Percentiles rank a stretch among this genome's conserved stretches.
Evolutionary conservation across 2,329 filamentous ascomycete species (phyloP).

Genomic region (Hypoxylon sp.): DNA sequence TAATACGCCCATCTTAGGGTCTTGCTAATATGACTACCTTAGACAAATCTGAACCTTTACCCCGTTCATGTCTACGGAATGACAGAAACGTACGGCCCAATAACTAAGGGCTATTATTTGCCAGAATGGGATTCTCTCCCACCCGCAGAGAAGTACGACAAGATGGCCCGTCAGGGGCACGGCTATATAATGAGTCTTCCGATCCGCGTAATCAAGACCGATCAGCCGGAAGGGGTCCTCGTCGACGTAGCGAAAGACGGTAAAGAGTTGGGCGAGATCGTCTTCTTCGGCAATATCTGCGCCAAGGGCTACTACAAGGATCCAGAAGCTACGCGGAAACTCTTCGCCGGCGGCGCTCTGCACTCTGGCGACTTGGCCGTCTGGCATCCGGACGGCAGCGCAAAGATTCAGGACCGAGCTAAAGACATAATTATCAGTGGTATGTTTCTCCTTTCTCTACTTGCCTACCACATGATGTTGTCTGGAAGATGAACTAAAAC

Average conservation of each 20-base stretch:
- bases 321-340: slow-evolving; percentile 83
- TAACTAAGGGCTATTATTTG: slow-evolving; percentile 93
- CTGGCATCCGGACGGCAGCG: slow-evolving; percentile 90
- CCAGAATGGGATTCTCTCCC: slow-evolving; percentile 86
- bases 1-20: not conserved
- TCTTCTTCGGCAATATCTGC: slow-evolving; percentile 93
- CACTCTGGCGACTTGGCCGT: slow-evolving; percentile 95
- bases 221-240: slow-evolving; percentile 77
- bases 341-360: slow-evolving; percentile 88
- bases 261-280: slow-evolving; percentile 84
- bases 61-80: slow-evolving; percentile 95
- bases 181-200: slow-evolving; percentile 89
- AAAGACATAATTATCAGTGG: slow-evolving; percentile 99
- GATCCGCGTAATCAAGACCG: slow-evolving; percentile 84
- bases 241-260: slow-evolving; percentile 78
- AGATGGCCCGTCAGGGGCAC: slow-evolving; percentile 95
- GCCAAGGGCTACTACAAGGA: slow-evolving; percentile 94
- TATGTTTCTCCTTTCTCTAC: slow-evolving; percentile 57
- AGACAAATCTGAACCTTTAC: slow-evolving; percentile 78
- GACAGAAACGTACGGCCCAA: slow-evolving; percentile 92
- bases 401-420: slow-evolving; percentile 91
- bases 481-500: not conserved
- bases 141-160: slow-evolving; percentile 82
- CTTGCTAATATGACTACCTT: slow-evolving; percentile 19
- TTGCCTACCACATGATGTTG: not conserved